Evolutionary conservation across 352 stramenopile species (phyloP), one percentile per base, ranked within the genome.

Genomic region (Phytophthora chlamydospora): DNA sequence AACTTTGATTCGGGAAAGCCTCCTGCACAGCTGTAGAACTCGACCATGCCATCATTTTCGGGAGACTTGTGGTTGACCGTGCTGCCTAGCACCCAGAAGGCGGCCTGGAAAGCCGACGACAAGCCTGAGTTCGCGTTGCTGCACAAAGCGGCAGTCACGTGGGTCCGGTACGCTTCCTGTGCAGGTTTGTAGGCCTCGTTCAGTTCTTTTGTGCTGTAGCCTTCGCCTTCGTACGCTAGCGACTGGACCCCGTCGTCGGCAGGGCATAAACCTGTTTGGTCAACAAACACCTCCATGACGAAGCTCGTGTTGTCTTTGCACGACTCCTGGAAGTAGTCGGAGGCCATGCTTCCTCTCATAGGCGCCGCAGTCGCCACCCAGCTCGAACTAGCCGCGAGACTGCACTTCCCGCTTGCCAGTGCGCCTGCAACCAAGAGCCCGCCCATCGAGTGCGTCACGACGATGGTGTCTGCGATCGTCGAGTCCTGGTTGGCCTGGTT

Each of bases 361-460:
- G 70, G 70, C 1, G 61, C 42, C 14, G 61, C 73, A 0, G 57
- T 54, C 7, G 56, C 58, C 13, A 75, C 61, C 70, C 68, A 75
- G 9, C 47, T 51, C 14, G 47, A 49, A 27, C 52, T 68, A n/a
- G 49, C 64, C 14, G 43, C 71, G 0, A 85, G 57, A 29, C 42
- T 64, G 32, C 76, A 86, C 27, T 68, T 60, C 6, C 57, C 43
- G 29, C 66, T 72, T 12, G 73, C 72, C 17, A 83, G 40, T 4
- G 71, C 71, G 29, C 63, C 58, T 19, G 48, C 67, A 7, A 73
- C n/a, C 39, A 76, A 55, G 2, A 79, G 49, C n/a, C 66, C 70
- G 9, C 67, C 71, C 63, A 76, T 76, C 8, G 71, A 79, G 38
- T 79, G 67, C 13, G 66, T 62, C 7, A 79, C 38, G n/a, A 79